A percentile compares a stretch with the other conserved stretches of the same genome.
These are phyloP conservation scores for Trichoderma sp. DNA, from an alignment of 2,329 filamentous ascomycete species.

Conservation along the genomic window DNA sequence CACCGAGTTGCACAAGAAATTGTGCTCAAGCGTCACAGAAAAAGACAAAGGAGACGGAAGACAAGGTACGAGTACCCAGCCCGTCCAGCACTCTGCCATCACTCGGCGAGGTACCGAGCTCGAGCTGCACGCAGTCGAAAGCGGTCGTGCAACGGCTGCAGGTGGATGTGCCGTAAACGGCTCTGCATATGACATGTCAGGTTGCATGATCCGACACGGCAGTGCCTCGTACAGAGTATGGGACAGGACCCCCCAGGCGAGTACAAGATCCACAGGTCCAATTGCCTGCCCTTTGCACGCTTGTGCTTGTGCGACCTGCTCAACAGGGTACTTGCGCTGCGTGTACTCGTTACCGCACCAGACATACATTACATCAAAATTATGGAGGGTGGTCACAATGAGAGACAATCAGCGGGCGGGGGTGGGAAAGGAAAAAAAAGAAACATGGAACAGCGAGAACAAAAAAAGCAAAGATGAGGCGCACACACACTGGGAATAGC, in stretches of 20 bases:
- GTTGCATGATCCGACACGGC: slow-evolving; percentile 21
- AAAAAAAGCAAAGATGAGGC: background rate
- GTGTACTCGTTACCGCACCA: background rate
- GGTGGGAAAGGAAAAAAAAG: background rate
- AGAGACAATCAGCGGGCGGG: background rate
- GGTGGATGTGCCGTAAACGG: slow-evolving; percentile 2
- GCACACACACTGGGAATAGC: background rate
- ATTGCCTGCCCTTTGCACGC: background rate
- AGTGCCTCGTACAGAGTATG: background rate
- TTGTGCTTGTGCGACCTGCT: background rate
- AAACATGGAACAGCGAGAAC: background rate
- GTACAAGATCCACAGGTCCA: background rate
- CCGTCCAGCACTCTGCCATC: background rate
- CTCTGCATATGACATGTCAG: slow-evolving; percentile 19
- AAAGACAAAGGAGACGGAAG: too few species aligned
- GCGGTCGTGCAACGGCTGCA: slow-evolving; percentile 5
- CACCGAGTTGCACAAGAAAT: background rate
- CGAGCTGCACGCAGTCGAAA: background rate
- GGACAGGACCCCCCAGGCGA: background rate
- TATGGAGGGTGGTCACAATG: background rate
- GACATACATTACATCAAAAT: background rate
- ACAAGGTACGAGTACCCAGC: background rate
- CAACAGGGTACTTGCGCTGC: background rate
- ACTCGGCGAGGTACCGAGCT: background rate
- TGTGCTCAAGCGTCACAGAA: background rate